These are phyloP conservation scores for Apophysomyces ossiformis DNA, from an alignment of 371 early-diverging fungal species.

Conservation along the genomic window DNA sequence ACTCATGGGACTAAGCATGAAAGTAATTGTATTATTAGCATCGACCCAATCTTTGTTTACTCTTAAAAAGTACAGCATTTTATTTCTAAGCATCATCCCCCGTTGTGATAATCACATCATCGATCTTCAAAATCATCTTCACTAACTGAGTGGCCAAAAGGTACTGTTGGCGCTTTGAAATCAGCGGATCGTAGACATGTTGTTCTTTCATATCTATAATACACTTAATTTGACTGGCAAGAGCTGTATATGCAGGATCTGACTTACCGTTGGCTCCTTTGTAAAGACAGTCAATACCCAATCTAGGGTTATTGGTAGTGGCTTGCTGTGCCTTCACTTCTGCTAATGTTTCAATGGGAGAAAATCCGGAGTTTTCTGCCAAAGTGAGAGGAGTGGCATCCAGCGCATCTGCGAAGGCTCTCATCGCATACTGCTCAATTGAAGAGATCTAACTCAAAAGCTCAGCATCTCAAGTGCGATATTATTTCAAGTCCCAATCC, in stretches of 20 bases:
- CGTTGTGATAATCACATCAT: conserved; percentile 80
- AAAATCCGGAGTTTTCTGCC: conserved; percentile 97
- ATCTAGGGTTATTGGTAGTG: conserved; percentile 72
- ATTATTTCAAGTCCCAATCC: too few species aligned
- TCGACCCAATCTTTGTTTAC: too few species aligned
- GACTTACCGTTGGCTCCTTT: conserved; percentile 79
- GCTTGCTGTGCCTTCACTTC: conserved; percentile 92
- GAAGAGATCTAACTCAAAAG: conserved; percentile 58
- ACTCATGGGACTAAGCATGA: conserved; percentile 53
- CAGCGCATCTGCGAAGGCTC: conserved; percentile 94
- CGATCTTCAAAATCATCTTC: conserved; percentile 96
- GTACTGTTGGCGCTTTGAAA: conserved; percentile 97
- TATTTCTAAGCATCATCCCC: conserved; percentile 1
- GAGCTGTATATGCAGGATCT: background rate
- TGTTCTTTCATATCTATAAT: conserved; percentile 90
- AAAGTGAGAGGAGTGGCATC: conserved; percentile 96
- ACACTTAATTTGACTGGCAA: background rate
- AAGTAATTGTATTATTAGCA: background rate
- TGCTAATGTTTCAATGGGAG: conserved; percentile 93
- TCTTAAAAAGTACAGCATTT: background rate
- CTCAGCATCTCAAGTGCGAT: too few species aligned
- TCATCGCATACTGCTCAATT: conserved; percentile 97
- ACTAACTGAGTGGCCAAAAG: conserved; percentile 97
- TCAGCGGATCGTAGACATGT: conserved; percentile 96
- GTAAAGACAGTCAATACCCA: conserved; percentile 96